Conservation (phyloP, 352 stramenopile genomes). For the Salisapilia sapeloensis region DNA sequence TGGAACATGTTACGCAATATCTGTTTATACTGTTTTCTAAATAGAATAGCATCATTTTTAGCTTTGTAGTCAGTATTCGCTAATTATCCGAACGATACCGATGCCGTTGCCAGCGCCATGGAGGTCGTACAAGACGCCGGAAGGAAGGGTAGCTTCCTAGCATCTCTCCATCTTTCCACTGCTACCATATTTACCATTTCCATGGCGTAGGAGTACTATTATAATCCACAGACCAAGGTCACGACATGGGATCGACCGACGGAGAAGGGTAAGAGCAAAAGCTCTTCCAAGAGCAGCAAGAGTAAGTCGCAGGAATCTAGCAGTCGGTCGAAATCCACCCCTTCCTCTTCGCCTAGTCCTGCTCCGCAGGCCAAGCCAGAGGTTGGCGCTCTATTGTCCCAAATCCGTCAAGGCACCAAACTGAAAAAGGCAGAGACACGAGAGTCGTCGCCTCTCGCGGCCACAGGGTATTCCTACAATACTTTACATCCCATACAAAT, state of each 20-base stretch:
- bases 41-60: too few species aligned
- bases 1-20: too few species aligned
- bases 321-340: constrained; percentile 2
- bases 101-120: constrained; percentile 63
- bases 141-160: constrained; percentile 43
- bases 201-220: constrained; percentile 85
- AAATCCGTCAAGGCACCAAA: constrained; percentile 48
- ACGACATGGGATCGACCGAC: constrained; percentile 73
- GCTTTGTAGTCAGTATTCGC: too few species aligned
- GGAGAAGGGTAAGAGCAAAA: constrained; percentile 14
- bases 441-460: constrained; percentile 42
- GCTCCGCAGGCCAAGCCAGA: constrained; percentile 14
- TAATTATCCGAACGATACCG: too few species aligned
- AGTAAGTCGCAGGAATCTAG: constrained; percentile 5
- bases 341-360: constrained; percentile 1
- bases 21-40: too few species aligned
- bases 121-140: constrained; percentile 74
- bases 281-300: constrained; percentile 6
- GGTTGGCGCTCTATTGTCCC: constrained; percentile 30
- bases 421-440: constrained; percentile 70
- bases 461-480: constrained; percentile 15
- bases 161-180: background rate
- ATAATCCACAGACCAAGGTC: constrained; percentile 77
- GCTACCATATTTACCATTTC: background rate
- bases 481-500: background rate